Percentiles rank a stretch among this genome's conserved stretches.
Conservation (phyloP, 73 alveolate species). For the Blepharisma japonicum region DNA sequence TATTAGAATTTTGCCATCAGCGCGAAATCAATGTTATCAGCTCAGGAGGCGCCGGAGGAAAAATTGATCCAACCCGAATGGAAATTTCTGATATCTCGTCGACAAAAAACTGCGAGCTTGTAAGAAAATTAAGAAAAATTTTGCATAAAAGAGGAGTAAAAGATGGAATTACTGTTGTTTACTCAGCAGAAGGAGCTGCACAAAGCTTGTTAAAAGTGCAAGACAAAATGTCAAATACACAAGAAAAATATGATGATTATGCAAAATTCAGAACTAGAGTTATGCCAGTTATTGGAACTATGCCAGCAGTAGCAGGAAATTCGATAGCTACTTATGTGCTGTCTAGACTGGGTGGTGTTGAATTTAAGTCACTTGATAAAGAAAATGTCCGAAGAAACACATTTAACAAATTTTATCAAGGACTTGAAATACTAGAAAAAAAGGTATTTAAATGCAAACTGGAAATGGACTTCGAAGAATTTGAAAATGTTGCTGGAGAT, state of each 20-base stretch:
- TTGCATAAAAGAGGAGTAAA: slow-evolving; percentile 12
- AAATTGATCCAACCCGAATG: slow-evolving; percentile 79
- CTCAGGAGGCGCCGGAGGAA: slow-evolving; percentile 89
- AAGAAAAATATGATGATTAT: slow-evolving; percentile 46
- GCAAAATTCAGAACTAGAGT: slow-evolving; percentile 66
- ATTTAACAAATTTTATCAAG: slow-evolving; percentile 16
- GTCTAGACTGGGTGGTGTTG: slow-evolving; percentile 28
- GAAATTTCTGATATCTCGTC: slow-evolving; percentile 62
- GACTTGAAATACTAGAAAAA: slow-evolving; percentile 3
- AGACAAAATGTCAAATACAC: slow-evolving; percentile 52
- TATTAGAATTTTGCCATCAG: slow-evolving; percentile 61
- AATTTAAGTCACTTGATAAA: slow-evolving; percentile 32
- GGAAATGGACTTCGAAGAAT: slow-evolving; percentile 33
- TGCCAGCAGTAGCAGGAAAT: slow-evolving; percentile 77
- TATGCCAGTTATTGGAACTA: slow-evolving; percentile 71
- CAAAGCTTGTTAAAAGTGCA: slow-evolving; percentile 54
- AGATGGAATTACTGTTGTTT: slow-evolving; percentile 51
- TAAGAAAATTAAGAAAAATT: slow-evolving; percentile 29
- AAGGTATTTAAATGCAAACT: not conserved
- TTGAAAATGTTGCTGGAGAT: slow-evolving; percentile 23
- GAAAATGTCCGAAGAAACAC: slow-evolving; percentile 12
- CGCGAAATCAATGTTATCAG: slow-evolving; percentile 54
- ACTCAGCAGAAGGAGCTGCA: slow-evolving; percentile 59
- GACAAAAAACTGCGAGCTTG: slow-evolving; percentile 49
- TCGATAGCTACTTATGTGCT: slow-evolving; percentile 51